Base-by-base conservation (phyloP, 345 rosid species). In the Anastatica hierochuntica region DNA sequence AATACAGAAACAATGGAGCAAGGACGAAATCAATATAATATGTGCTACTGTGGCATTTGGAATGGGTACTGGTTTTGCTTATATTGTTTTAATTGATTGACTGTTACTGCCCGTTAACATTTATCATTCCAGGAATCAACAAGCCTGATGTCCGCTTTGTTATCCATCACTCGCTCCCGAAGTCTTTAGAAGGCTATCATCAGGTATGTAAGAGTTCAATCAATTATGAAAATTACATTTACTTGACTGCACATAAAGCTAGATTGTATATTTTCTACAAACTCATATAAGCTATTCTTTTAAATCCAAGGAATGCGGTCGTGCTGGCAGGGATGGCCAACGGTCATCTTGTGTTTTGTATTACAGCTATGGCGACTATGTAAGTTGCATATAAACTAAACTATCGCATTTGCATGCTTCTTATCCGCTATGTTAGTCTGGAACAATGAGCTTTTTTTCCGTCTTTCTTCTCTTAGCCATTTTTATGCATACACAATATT, bases 61-160 rank as follows among this genome's bases (percentile, higher is more conserved):
- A 71, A 92, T 92, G 98, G 98, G 98, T 90, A 88, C 43, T 52
- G 58, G 51, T 48, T 23, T 36, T 69, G 33, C 64, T 43, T 15
- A 53, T 53, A 35, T 13, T 68, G 55, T 35, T 35, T 71, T 37
- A 40, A 43, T 52, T 53, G 20, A 58, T 8, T 15, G 29, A 62
- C 66, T 56, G 29, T 27, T 44, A 44, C 30, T 34, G 36, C 21
- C 31, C 44, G 35, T 21, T 67, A 58, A 73, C 55, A 39, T 41
- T 40, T 45, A 12, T 50, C 47, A 41, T 76, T 73, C 17, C 74
- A 92, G 98, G 98, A 66, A 92, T 92, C 64, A 92, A 92, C 76
- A 92, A 92, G 68, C 98, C 98, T 41, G 98, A 92, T 67, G 98
- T 92, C 19, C 95, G 98, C 65, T 92, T 84, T 78, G 98, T 92